These are phyloP conservation scores for Punica granatum DNA, from an alignment of 345 rosid species.

Conservation along the genomic window DNA sequence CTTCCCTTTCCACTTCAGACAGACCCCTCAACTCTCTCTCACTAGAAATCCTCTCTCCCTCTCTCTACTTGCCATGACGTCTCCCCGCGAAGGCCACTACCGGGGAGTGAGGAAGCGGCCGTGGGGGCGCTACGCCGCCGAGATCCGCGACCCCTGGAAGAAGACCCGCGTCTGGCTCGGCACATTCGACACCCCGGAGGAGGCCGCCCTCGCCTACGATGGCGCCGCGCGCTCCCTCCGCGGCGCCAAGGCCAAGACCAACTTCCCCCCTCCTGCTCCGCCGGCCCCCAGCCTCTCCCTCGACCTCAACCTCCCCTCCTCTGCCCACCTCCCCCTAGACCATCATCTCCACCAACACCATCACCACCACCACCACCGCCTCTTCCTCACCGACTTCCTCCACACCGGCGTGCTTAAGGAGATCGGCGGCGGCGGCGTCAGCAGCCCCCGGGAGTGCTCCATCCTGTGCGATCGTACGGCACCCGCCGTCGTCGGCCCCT, in stretches of 20 bases:
- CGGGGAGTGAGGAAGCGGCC: constrained; percentile 94
- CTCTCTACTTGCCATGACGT: constrained; percentile 31
- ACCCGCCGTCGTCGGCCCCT: constrained; percentile 7
- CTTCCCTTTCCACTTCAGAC: background rate
- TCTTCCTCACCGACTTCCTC: constrained; percentile 44
- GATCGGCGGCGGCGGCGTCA: constrained; percentile 16
- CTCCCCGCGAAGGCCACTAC: constrained; percentile 74
- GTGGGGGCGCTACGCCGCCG: constrained; percentile 97
- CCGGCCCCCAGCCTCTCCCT: constrained; percentile 19
- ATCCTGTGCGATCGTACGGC: constrained; percentile 17
- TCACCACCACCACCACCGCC: constrained; percentile 23
- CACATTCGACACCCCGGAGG: constrained; percentile 93
- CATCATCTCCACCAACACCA: constrained; percentile 20
- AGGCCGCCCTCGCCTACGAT: constrained; percentile 94
- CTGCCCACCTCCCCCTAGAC: too few relatives aligned
- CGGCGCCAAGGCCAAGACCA: constrained; percentile 84
- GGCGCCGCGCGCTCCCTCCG: constrained; percentile 91
- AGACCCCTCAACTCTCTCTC: background rate
- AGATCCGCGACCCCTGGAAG: constrained; percentile 97
- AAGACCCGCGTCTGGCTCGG: constrained; percentile 94
- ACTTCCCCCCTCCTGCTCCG: constrained; percentile 52
- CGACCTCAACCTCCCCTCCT: constrained; percentile 12
- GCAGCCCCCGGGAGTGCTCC: background rate
- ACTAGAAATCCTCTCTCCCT: background rate
- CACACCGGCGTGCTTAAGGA: constrained; percentile 55